Percentiles rank a stretch among this genome's conserved stretches.
phyloP scores from a whole-genome alignment of 352 stramenopile species.

The Aphanomyces euteiches region DNA sequence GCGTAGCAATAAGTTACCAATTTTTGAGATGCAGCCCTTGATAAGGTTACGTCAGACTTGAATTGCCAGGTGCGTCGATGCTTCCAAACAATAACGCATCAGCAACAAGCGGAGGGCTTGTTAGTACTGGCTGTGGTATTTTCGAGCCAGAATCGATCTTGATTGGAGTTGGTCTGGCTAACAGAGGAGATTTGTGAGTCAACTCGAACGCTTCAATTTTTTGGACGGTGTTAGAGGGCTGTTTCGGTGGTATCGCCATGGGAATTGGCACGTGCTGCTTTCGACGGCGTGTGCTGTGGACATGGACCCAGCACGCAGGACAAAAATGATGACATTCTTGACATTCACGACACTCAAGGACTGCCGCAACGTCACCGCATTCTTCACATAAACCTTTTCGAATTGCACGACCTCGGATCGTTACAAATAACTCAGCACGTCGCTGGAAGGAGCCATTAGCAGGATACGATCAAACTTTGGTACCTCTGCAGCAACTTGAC shows the following conservation, averaged over 20 bases:
- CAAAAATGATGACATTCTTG: conserved; percentile 69
- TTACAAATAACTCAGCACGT: conserved; percentile 59
- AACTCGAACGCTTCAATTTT: background rate
- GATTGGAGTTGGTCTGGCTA: no score
- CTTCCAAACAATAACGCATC: no score
- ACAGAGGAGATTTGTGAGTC: no score
- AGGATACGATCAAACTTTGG: background rate
- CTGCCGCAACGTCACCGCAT: conserved; percentile 58
- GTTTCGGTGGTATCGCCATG: conserved; percentile 35
- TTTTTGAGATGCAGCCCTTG: no score
- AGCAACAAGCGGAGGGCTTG: no score
- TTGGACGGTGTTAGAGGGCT: background rate
- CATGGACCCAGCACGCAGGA: conserved; percentile 67
- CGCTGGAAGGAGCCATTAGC: conserved; percentile 11
- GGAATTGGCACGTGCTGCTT: conserved; percentile 61
- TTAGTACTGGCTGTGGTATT: no score
- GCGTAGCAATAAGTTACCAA: no score
- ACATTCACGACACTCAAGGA: conserved; percentile 63
- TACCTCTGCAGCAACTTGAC: conserved; percentile 41
- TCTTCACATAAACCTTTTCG: conserved; percentile 69
- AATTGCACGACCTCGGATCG: conserved; percentile 61
- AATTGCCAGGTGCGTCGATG: no score
- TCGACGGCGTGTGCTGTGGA: conserved; percentile 53
- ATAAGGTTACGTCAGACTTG: no score
- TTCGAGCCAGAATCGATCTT: no score